A percentile compares a stretch with the other conserved stretches of the same genome.
Conservation (phyloP, 768 basidiomycete genomes). For the Floccularia luteovirens region DNA sequence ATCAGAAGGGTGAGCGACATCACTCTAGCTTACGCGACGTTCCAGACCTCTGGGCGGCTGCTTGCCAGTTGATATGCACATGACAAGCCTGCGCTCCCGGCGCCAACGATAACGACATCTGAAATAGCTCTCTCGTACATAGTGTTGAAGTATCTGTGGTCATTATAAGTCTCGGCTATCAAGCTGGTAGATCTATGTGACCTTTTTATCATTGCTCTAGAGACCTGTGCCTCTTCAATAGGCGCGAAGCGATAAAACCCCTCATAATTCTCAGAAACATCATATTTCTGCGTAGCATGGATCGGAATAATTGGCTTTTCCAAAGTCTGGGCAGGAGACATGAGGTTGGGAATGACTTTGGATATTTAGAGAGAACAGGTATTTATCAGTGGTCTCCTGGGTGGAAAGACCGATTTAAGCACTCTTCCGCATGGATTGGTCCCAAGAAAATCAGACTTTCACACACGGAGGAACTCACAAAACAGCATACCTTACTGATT, state of each 20-base stretch:
- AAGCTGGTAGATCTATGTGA: constrained; percentile 9
- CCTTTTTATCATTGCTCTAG: constrained; percentile 73
- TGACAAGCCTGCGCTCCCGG: constrained; percentile 61
- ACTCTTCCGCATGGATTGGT: too few relatives aligned
- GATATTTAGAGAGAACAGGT: not conserved
- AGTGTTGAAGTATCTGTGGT: constrained; percentile 58
- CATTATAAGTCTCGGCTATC: not conserved
- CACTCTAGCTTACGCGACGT: not conserved
- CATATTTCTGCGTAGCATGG: constrained; percentile 18
- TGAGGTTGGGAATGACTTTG: not conserved
- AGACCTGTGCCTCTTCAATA: constrained; percentile 70
- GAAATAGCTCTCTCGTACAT: constrained; percentile 73
- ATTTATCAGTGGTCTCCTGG: not conserved
- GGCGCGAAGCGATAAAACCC: constrained; percentile 66
- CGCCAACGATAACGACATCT: constrained; percentile 73
- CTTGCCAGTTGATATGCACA: constrained; percentile 71
- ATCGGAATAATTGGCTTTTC: not conserved
- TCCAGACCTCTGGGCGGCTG: constrained; percentile 51
- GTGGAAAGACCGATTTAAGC: not conserved
- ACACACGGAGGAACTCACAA: too few relatives aligned
- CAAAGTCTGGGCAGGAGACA: constrained; percentile 10
- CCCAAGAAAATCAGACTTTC: too few relatives aligned
- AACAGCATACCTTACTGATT: too few relatives aligned
- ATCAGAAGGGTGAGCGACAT: not conserved
- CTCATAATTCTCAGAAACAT: constrained; percentile 46